Conservation (phyloP, 2,329 filamentous ascomycete species). For the Xylaria arbuscula region DNA sequence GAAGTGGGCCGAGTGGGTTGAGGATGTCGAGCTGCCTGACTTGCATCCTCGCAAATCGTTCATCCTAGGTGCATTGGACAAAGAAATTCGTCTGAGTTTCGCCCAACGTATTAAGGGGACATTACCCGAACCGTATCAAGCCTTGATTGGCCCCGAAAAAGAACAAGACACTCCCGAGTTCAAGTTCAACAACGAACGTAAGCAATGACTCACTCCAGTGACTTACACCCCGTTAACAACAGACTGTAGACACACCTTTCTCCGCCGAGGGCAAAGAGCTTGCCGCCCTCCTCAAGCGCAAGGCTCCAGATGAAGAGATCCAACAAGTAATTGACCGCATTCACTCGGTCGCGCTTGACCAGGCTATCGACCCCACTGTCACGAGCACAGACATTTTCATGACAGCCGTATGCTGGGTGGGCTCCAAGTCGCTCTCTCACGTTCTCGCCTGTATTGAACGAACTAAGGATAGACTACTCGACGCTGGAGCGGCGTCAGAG, state of each 20-base stretch:
- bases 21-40: conserved; percentile 80
- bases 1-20: conserved; percentile 99
- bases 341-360: conserved; percentile 78
- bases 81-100: conserved; percentile 96
- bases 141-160: conserved; percentile 84
- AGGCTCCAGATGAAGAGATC: conserved; percentile 88
- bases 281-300: conserved; percentile 80
- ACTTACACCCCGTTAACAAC: conserved; percentile 35
- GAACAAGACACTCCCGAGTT: conserved; percentile 97
- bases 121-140: conserved; percentile 83
- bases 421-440: conserved; percentile 95
- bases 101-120: conserved; percentile 96
- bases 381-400: conserved; percentile 94
- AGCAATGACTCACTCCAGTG: conserved; percentile 51
- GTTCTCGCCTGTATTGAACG: conserved; percentile 96
- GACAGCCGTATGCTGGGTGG: conserved; percentile 91
- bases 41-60: conserved; percentile 93
- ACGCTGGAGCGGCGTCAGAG: conserved; percentile 79
- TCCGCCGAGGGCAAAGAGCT: conserved; percentile 86
- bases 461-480: conserved; percentile 87
- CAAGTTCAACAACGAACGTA: conserved; percentile 83
- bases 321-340: conserved; percentile 83
- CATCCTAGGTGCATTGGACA: conserved; percentile 89
- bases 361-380: conserved; percentile 80
- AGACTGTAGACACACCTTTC: conserved; percentile 76